Percentiles rank a stretch among this genome's conserved stretches.
These are phyloP conservation scores for Carex scoparia DNA, from an alignment of 176 grass and related monocot genomes.

Conservation along the genomic window DNA sequence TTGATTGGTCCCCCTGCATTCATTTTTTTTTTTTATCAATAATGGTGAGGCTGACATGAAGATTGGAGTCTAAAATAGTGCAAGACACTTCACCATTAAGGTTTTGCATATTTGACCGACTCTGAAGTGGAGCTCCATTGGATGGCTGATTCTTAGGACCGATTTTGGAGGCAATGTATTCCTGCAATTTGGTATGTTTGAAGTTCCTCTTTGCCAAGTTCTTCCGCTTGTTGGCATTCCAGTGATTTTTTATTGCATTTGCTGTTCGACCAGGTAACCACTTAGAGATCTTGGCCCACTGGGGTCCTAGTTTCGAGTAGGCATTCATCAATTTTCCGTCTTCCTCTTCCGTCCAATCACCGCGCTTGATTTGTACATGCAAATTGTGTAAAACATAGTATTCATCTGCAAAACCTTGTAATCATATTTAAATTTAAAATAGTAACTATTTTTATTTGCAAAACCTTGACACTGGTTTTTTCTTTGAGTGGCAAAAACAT, in stretches of 20 bases:
- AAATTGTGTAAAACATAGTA: neutral
- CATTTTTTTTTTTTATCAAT: neutral
- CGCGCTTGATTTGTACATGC: neutral
- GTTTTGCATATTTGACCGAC: neutral
- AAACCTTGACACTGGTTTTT: no score
- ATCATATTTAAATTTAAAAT: neutral
- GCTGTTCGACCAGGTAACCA: slow-evolving; percentile 10
- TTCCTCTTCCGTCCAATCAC: slow-evolving; percentile 27
- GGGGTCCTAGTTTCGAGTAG: slow-evolving; percentile 6
- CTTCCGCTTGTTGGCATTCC: slow-evolving; percentile 28
- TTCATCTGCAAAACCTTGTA: neutral
- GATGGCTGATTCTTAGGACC: neutral
- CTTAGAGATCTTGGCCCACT: slow-evolving; percentile 25
- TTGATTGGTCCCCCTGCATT: no score
- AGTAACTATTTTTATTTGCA: neutral
- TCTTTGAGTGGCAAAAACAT: no score
- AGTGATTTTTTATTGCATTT: slow-evolving; percentile 34
- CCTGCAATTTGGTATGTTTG: slow-evolving; percentile 1
- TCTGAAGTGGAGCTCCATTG: neutral
- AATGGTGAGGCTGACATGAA: neutral
- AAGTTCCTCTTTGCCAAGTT: slow-evolving; percentile 1
- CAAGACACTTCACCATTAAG: neutral
- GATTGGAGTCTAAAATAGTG: neutral
- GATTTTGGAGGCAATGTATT: slow-evolving; percentile 1
- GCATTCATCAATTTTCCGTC: slow-evolving; percentile 16